Percentiles rank a stretch among this genome's conserved stretches.
Conservation (phyloP, 768 basidiomycete genomes). For the Lactarius indigo region DNA sequence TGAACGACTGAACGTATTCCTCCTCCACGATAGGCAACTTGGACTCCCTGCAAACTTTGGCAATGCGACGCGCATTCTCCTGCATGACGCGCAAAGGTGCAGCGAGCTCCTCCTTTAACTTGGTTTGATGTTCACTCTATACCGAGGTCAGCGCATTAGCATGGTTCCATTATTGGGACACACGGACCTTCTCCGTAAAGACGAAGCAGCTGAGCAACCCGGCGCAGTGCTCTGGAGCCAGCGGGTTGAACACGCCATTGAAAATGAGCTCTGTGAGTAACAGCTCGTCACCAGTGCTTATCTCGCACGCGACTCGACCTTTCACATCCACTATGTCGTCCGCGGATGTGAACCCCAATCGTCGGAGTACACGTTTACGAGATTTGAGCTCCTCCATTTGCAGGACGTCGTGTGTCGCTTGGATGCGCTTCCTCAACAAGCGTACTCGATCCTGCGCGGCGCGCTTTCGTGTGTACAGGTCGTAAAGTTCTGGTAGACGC, state of each 20-base stretch:
- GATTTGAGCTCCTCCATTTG: slow-evolving; percentile 96
- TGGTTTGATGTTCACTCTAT: slow-evolving; percentile 81
- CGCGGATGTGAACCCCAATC: slow-evolving; percentile 84
- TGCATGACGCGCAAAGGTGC: slow-evolving; percentile 93
- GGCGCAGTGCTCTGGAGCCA: slow-evolving; percentile 89
- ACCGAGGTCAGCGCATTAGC: not conserved
- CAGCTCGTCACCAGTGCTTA: slow-evolving; percentile 94
- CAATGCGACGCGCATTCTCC: slow-evolving; percentile 91
- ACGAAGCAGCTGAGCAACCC: slow-evolving; percentile 97
- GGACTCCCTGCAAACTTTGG: slow-evolving; percentile 93
- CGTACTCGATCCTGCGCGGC: slow-evolving; percentile 66
- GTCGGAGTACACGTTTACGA: slow-evolving; percentile 88
- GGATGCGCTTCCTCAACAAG: slow-evolving; percentile 78
- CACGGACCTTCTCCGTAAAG: slow-evolving; percentile 85
- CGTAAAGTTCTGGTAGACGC: slow-evolving; percentile 76
- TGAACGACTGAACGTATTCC: slow-evolving; percentile 95
- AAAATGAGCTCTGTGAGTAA: slow-evolving; percentile 96
- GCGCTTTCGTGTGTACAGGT: slow-evolving; percentile 74
- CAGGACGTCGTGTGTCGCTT: slow-evolving; percentile 85
- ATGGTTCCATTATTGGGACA: not conserved
- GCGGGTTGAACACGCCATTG: slow-evolving; percentile 90
- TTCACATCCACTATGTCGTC: slow-evolving; percentile 97
- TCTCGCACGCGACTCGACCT: slow-evolving; percentile 97
- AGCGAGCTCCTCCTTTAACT: slow-evolving; percentile 90
- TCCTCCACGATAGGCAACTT: slow-evolving; percentile 88